phyloP scores from a whole-genome alignment of 2,329 filamentous ascomycete species.

The Pseudogymnoascus sp. region DNA sequence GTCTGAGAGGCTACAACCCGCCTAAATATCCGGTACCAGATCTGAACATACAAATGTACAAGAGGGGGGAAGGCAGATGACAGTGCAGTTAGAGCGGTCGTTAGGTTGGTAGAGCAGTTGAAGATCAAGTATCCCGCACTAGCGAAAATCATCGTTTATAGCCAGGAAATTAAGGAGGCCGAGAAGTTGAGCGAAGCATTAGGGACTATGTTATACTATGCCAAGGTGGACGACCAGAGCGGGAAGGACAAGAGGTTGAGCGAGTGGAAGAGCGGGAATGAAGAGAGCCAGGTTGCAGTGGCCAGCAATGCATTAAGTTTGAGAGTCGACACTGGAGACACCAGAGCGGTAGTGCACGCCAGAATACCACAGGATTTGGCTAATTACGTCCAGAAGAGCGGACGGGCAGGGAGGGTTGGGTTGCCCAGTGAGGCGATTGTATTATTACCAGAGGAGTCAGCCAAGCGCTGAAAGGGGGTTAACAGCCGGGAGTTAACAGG shows the following conservation, averaged over 20 bases:
- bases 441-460: neutral
- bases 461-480: neutral
- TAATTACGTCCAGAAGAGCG: neutral
- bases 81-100: neutral
- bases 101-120: neutral
- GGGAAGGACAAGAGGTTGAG: neutral
- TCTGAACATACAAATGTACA: neutral
- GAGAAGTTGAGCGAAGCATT: neutral
- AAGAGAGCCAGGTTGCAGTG: neutral
- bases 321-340: neutral
- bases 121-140: neutral
- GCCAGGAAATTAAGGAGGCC: neutral
- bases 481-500: neutral
- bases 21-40: neutral
- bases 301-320: neutral
- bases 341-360: neutral
- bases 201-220: neutral
- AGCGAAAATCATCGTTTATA: neutral
- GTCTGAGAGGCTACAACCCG: neutral
- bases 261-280: conserved; percentile 24
- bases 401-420: neutral
- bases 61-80: neutral
- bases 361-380: neutral
- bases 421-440: neutral
- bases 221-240: neutral